Conservation (phyloP, 495 filamentous ascomycete genomes). For the Choiromyces venosus region DNA sequence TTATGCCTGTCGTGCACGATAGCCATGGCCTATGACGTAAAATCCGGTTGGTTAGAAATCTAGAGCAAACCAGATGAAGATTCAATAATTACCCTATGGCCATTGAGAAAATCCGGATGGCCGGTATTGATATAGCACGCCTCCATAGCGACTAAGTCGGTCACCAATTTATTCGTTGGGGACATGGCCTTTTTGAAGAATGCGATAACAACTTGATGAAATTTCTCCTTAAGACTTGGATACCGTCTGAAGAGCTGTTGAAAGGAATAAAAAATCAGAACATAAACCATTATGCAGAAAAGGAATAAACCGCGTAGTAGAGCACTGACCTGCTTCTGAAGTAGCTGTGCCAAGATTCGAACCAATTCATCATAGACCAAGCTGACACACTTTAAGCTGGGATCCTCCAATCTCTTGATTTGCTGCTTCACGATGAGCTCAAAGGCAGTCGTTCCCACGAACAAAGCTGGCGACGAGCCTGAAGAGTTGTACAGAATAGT, state of each 20-base stretch:
- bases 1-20: constrained; percentile 88
- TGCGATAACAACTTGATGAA: constrained; percentile 83
- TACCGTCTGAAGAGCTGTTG: constrained; percentile 74
- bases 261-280: constrained; percentile 6
- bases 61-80: neutral
- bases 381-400: constrained; percentile 91
- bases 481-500: constrained; percentile 98
- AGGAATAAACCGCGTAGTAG: neutral
- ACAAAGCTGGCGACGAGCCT: constrained; percentile 91
- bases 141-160: constrained; percentile 91
- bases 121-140: constrained; percentile 97
- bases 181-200: constrained; percentile 99
- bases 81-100: constrained; percentile 60
- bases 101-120: constrained; percentile 96
- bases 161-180: constrained; percentile 94
- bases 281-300: neutral
- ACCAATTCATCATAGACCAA: constrained; percentile 97
- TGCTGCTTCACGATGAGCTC: constrained; percentile 98
- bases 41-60: constrained; percentile 16
- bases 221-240: constrained; percentile 89
- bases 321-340: constrained; percentile 61
- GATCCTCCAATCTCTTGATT: constrained; percentile 93
- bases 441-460: constrained; percentile 95
- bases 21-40: constrained; percentile 69
- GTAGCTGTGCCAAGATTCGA: constrained; percentile 83